These are phyloP conservation scores for Petunia axillaris DNA, from an alignment of 257 asterid species.

Conservation along the genomic window DNA sequence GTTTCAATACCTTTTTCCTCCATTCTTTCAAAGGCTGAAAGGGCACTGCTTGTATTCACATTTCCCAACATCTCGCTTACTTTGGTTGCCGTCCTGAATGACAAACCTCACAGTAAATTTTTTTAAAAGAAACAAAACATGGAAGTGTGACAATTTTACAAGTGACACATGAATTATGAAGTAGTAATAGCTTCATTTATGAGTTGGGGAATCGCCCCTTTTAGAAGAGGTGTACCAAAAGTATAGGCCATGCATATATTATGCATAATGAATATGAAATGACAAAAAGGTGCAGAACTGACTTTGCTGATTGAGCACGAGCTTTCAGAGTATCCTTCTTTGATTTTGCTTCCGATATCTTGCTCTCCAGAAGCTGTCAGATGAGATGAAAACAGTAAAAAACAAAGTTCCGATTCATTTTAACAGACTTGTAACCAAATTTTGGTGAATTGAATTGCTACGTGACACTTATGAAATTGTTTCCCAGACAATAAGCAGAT, in stretches of 20 bases:
- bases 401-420: background rate
- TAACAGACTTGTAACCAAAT: background rate
- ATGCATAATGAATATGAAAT: background rate
- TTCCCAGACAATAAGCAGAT: background rate
- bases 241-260: background rate
- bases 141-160: background rate
- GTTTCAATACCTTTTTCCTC: slow-evolving; percentile 82
- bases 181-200: background rate
- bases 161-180: background rate
- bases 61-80: slow-evolving; percentile 97
- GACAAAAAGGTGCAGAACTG: slow-evolving; percentile 38
- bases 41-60: slow-evolving; percentile 94
- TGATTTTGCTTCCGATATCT: slow-evolving; percentile 96
- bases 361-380: slow-evolving; percentile 87
- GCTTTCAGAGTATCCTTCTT: slow-evolving; percentile 97
- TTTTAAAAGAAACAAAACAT: background rate
- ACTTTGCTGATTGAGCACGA: slow-evolving; percentile 99
- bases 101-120: slow-evolving; percentile 30
- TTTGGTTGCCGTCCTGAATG: slow-evolving; percentile 86
- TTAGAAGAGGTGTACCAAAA: slow-evolving; percentile 20
- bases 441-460: background rate
- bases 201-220: background rate
- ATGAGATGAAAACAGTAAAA: slow-evolving; percentile 26
- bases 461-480: background rate
- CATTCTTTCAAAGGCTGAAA: slow-evolving; percentile 98